These are phyloP conservation scores for Candida verbasci DNA, from an alignment of 805 yeast species.

Conservation along the genomic window DNA sequence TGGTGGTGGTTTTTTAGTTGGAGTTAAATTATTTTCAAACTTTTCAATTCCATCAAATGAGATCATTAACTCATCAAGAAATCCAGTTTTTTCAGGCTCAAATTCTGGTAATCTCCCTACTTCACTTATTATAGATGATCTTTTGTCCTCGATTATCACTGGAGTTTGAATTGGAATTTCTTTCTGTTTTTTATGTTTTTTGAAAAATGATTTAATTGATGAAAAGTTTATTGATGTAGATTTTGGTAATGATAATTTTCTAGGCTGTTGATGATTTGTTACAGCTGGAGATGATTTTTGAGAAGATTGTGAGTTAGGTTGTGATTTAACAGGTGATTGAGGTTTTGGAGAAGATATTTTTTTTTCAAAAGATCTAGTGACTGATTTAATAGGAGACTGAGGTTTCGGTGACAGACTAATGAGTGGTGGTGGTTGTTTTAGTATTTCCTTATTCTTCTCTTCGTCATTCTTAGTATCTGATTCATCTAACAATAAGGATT, in stretches of 20 bases:
- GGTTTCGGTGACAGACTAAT: too few species aligned
- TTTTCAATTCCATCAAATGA: slow-evolving; percentile 25
- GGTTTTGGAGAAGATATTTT: not conserved
- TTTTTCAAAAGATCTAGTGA: not conserved
- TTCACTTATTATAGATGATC: slow-evolving; percentile 6
- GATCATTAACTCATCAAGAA: slow-evolving; percentile 22
- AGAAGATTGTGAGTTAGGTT: too few species aligned
- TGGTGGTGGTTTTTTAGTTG: slow-evolving; percentile 2
- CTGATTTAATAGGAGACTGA: not conserved
- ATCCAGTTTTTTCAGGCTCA: slow-evolving; percentile 23
- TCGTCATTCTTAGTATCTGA: not conserved
- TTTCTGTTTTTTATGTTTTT: slow-evolving; percentile 2
- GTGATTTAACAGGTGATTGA: not conserved
- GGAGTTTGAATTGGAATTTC: not conserved
- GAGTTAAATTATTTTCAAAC: slow-evolving; percentile 9
- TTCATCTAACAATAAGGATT: slow-evolving; percentile 1
- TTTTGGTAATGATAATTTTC: slow-evolving; percentile 5
- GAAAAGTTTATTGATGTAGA: slow-evolving; percentile 4
- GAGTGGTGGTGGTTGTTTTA: not conserved
- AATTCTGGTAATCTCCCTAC: slow-evolving; percentile 19
- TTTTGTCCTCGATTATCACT: not conserved
- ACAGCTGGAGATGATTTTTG: not conserved
- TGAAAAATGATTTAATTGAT: slow-evolving; percentile 14
- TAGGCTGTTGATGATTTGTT: too few species aligned
- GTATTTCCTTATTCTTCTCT: slow-evolving; percentile 4